Conservation (phyloP, 2,329 filamentous ascomycete species). For the Penicillium hesseltinei region DNA sequence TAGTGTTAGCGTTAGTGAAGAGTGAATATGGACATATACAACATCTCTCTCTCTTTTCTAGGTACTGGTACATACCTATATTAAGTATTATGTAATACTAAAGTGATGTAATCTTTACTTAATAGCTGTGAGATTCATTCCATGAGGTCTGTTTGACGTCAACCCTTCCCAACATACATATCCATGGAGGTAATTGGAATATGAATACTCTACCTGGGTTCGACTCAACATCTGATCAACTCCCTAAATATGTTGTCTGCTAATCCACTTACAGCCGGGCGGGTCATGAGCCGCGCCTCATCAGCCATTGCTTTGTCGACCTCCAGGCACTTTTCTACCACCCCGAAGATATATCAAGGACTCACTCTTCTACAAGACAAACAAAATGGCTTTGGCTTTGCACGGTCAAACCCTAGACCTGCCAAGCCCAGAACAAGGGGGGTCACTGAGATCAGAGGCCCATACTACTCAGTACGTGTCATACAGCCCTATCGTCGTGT, state of each 20-base stretch:
- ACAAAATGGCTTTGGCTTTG: conserved; percentile 51
- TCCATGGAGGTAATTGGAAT: neutral
- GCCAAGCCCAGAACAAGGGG: conserved; percentile 51
- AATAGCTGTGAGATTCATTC: neutral
- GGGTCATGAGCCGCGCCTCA: neutral
- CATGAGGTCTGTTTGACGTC: conserved; percentile 26
- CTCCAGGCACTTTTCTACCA: conserved; percentile 21
- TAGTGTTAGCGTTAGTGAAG: too few species aligned
- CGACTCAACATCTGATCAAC: neutral
- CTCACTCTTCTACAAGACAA: conserved; percentile 49
- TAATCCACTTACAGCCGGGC: conserved; percentile 3
- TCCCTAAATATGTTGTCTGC: conserved; percentile 10
- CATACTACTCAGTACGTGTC: conserved; percentile 51
- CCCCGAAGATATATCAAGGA: conserved; percentile 15
- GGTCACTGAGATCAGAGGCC: conserved; percentile 57
- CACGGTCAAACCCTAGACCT: conserved; percentile 49
- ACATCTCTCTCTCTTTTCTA: too few species aligned
- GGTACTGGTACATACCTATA: too few species aligned
- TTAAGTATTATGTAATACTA: too few species aligned
- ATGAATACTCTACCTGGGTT: neutral
- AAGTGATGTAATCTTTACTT: neutral
- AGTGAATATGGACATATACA: too few species aligned
- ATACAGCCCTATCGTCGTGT: neutral
- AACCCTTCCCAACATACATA: conserved; percentile 1
- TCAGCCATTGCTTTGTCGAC: conserved; percentile 9